phyloP scores from a whole-genome alignment of 2,329 filamentous ascomycete species.

The Aureobasidium sp. region DNA sequence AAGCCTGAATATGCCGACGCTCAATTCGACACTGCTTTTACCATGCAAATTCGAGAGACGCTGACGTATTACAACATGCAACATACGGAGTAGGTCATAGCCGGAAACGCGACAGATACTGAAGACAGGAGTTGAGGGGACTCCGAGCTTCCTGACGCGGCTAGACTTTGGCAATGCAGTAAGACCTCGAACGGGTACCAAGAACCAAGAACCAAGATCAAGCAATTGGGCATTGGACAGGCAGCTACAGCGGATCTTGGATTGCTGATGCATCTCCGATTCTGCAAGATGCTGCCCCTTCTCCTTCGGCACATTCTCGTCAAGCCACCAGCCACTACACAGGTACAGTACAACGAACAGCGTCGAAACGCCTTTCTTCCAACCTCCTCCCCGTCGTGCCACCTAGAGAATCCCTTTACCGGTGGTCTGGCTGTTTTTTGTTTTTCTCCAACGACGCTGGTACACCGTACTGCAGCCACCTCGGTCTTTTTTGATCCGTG shows the following conservation, averaged over 20 bases:
- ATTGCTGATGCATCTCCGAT: background rate
- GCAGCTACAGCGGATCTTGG: background rate
- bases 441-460: background rate
- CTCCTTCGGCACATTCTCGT: background rate
- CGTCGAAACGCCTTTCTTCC: background rate
- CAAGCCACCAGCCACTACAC: conserved; percentile 2
- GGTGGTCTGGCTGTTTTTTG: background rate
- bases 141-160: background rate
- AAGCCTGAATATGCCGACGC: background rate
- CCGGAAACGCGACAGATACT: no score
- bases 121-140: no score
- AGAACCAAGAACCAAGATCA: background rate
- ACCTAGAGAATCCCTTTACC: background rate
- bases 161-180: background rate
- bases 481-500: background rate
- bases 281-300: background rate
- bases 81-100: no score
- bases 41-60: background rate
- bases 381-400: background rate
- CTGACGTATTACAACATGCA: no score
- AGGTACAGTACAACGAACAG: background rate
- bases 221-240: background rate
- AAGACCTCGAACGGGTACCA: background rate
- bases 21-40: background rate
- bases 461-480: background rate